phyloP scores from a whole-genome alignment of 345 rosid species.

The Melaleuca alternifolia region DNA sequence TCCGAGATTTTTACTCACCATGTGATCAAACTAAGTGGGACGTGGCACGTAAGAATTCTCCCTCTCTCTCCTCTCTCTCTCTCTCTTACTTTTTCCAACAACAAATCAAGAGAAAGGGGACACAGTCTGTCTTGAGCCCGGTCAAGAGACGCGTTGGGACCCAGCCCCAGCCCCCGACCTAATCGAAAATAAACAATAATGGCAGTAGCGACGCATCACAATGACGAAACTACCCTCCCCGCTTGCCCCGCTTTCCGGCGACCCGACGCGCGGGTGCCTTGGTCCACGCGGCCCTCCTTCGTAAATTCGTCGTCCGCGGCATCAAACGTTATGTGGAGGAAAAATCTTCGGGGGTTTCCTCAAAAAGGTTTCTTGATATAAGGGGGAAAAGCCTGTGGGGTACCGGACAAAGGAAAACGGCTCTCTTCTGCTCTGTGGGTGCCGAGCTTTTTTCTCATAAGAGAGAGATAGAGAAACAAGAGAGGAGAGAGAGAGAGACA shows the following conservation, averaged over 20 bases:
- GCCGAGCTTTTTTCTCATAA: too few relatives aligned
- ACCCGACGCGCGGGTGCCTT: too few relatives aligned
- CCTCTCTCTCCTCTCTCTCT: neutral
- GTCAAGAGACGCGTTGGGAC: neutral
- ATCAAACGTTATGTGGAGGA: too few relatives aligned
- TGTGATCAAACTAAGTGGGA: neutral
- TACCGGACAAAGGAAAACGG: conserved; percentile 20
- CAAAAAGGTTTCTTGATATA: too few relatives aligned
- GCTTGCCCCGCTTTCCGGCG: too few relatives aligned
- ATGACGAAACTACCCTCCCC: too few relatives aligned
- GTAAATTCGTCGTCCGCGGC: too few relatives aligned
- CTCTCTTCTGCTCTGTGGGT: neutral
- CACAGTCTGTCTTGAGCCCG: neutral
- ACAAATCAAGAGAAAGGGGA: neutral
- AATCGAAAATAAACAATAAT: rapidly evolving
- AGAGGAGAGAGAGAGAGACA: neutral
- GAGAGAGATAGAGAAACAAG: neutral
- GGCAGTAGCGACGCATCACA: neutral
- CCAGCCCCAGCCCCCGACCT: neutral
- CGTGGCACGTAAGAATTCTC: too few relatives aligned
- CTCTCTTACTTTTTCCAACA: neutral
- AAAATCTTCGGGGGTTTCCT: too few relatives aligned
- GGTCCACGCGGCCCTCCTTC: too few relatives aligned
- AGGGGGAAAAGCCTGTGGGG: neutral
- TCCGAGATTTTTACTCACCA: neutral